phyloP scores from a whole-genome alignment of 2,329 filamentous ascomycete species.

The Alternaria solani region DNA sequence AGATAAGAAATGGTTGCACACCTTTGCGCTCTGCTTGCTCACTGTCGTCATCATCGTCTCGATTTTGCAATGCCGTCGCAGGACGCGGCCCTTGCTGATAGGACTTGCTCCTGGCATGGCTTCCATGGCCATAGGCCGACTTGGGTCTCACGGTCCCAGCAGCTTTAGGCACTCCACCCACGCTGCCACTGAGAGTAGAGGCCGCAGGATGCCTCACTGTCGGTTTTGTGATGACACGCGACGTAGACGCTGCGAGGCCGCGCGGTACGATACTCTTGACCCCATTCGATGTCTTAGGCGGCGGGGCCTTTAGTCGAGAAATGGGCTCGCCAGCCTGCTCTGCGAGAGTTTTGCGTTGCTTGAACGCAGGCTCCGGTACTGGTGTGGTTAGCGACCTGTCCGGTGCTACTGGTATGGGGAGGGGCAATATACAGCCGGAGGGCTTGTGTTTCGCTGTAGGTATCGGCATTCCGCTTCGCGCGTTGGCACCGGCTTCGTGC shows the following conservation, averaged over 20 bases:
- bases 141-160: slow-evolving; percentile 54
- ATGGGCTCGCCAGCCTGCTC: slow-evolving; percentile 59
- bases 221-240: slow-evolving; percentile 54
- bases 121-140: slow-evolving; percentile 55
- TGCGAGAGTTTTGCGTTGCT: slow-evolving; percentile 58
- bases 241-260: slow-evolving; percentile 45
- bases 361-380: slow-evolving; percentile 59
- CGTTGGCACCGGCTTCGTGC: slow-evolving; percentile 62
- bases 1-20: slow-evolving; percentile 54
- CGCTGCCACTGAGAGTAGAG: slow-evolving; percentile 60
- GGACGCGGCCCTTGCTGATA: slow-evolving; percentile 54
- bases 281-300: slow-evolving; percentile 49
- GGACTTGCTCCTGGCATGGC: slow-evolving; percentile 58
- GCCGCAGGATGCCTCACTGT: slow-evolving; percentile 56
- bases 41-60: slow-evolving; percentile 52
- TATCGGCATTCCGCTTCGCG: slow-evolving; percentile 59
- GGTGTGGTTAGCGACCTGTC: slow-evolving; percentile 31
- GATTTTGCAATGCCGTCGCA: slow-evolving; percentile 52
- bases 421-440: slow-evolving; percentile 54
- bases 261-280: slow-evolving; percentile 59
- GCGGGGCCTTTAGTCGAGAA: slow-evolving; percentile 52
- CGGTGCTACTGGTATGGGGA: slow-evolving; percentile 10
- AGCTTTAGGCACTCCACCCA: slow-evolving; percentile 63
- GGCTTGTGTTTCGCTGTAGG: slow-evolving; percentile 62
- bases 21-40: slow-evolving; percentile 55